These are phyloP conservation scores for Fraxinus quadrangulata DNA, from an alignment of 257 asterid species.

Conservation along the genomic window DNA sequence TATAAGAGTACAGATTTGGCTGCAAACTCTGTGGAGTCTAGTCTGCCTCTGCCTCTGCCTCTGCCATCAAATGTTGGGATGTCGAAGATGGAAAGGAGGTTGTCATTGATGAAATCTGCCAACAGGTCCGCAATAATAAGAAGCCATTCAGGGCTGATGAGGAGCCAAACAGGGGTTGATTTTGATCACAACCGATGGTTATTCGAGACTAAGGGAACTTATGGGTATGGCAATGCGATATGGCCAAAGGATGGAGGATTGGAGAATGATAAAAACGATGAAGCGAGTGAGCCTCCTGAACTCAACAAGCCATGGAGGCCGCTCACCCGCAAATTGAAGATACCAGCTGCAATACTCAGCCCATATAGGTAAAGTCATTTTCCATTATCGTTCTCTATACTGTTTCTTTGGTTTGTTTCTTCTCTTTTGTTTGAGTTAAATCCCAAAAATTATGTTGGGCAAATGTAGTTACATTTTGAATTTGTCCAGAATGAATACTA, in stretches of 20 bases:
- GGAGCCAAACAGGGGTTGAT: constrained; percentile 75
- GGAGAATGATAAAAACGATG: constrained; percentile 47
- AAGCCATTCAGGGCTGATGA: constrained; percentile 65
- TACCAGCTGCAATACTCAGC: constrained; percentile 77
- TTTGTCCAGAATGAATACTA: background rate
- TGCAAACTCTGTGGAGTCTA: constrained; percentile 39
- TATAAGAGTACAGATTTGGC: constrained; percentile 65
- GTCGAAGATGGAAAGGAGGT: constrained; percentile 77
- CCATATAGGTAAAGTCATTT: constrained; percentile 64
- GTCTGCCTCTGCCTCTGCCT: constrained; percentile 55
- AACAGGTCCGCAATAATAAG: constrained; percentile 56
- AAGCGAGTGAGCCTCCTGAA: constrained; percentile 54
- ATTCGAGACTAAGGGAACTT: constrained; percentile 86
- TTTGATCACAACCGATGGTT: constrained; percentile 83
- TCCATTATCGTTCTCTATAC: background rate
- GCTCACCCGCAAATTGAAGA: constrained; percentile 78
- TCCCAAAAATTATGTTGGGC: background rate
- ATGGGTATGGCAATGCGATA: constrained; percentile 92
- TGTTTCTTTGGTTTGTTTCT: constrained; percentile 16
- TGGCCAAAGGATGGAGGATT: constrained; percentile 78
- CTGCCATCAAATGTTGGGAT: constrained; percentile 61
- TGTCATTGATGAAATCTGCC: constrained; percentile 73
- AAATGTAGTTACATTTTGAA: background rate
- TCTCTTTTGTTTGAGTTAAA: background rate
- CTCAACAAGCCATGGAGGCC: constrained; percentile 87